Evolutionary conservation across 192 early-diverging fungal genomes (phyloP).

Genomic region (Oehlia diaphana): DNA sequence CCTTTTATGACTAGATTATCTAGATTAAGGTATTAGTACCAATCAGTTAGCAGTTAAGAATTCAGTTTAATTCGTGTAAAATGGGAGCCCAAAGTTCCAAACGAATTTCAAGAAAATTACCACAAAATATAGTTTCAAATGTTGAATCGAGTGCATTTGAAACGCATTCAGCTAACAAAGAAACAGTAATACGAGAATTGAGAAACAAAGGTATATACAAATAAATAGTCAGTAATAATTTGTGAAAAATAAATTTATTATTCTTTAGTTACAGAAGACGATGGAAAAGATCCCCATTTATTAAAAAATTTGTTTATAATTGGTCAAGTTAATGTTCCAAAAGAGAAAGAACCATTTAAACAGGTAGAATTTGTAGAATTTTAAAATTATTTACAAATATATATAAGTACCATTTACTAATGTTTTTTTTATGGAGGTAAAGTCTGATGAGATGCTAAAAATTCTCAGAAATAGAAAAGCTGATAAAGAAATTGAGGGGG

Average conservation of each 20-base stretch:
- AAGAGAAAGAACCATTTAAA: not conserved
- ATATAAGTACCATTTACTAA: not conserved
- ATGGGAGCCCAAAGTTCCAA: constrained; percentile 11
- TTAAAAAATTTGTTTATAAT: constrained; percentile 1
- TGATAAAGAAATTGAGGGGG: not conserved
- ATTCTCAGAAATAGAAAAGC: constrained; percentile 2
- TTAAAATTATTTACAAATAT: not conserved
- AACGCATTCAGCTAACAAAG: not conserved
- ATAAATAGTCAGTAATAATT: not conserved
- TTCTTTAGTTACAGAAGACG: not conserved
- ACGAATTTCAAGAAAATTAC: constrained; percentile 8
- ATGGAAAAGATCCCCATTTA: constrained; percentile 9
- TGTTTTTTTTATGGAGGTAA: not conserved
- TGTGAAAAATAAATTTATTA: not conserved
- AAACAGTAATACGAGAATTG: not conserved
- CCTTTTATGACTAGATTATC: not conserved
- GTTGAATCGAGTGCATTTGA: constrained; percentile 12
- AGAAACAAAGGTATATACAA: not conserved
- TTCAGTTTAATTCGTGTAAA: not conserved
- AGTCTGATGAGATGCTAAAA: constrained; percentile 10
- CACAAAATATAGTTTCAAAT: not conserved
- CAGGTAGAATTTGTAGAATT: not conserved
- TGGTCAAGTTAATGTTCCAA: constrained; percentile 2
- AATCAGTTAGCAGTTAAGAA: too few species aligned
- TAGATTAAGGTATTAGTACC: not conserved